Evolutionary conservation across 2,329 filamentous ascomycete species (phyloP), one percentile per base, ranked within the genome.

Genomic region (Talaromyces sp.): DNA sequence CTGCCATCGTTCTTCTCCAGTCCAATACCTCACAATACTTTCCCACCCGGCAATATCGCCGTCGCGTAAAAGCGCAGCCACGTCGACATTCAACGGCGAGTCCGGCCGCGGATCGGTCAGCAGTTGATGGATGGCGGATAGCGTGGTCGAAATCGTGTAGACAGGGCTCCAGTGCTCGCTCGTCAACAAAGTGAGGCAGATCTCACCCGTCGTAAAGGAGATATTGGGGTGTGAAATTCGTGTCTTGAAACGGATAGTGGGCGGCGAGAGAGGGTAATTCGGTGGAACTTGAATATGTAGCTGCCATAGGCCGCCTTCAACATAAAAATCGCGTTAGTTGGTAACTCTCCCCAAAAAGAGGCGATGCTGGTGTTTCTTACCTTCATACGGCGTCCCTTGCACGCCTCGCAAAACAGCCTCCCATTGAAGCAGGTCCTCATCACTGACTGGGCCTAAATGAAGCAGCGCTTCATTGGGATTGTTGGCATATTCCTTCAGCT

Each of bases 131-230:
- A 82, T 75, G 4, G 80, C 78, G 9, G 75, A 75, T 58, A 81
- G 68, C 2, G 77, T 80, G n/a, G 70, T 71, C 15, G 72, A 75
- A 4, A 98, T 83, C 47, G 88, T 93, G 75, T 96, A 95, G 19
- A 91, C 87, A 1, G 93, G 91, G 62, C 90, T 89, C 93, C 93
- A 98, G 19, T 88, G 84, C 71, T 80, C 77, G 0, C 79, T 81
- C 63, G 85, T 86, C 57, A 99, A 82, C 64, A 98, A 83, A 72
- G 97, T 95, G 30, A 98, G 85, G 75, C 95, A 99, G 72, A 99
- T 95, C 77, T 97, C 93, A 68, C 95, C 95, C 2, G 86, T 92
- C 44, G 81, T 79, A 72, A 86, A 86, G 64, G 84, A 79, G 53
- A 89, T 86, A 76, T 97, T 97, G 55, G 93, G 88, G 79, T 96